These are phyloP conservation scores for Fonsecaea pugnacius DNA, from an alignment of 2,329 filamentous ascomycete species.

Conservation along the genomic window DNA sequence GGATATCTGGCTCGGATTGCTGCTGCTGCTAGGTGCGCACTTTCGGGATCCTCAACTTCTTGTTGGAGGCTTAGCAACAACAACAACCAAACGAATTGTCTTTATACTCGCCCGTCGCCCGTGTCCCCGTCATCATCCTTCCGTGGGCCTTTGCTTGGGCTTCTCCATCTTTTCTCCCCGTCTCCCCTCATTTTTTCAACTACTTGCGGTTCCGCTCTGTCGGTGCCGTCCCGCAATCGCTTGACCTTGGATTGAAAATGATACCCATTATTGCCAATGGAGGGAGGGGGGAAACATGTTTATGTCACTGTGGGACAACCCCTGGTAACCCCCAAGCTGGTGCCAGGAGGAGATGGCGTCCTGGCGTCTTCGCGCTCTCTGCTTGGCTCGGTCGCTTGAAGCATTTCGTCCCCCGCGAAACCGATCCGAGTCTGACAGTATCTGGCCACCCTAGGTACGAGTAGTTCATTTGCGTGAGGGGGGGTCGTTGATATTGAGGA, in stretches of 20 bases:
- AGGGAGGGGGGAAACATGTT: background rate
- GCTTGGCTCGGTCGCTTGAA: background rate
- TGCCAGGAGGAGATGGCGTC: too few species aligned
- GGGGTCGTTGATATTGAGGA: background rate
- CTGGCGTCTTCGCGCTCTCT: background rate
- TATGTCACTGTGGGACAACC: background rate
- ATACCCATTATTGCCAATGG: background rate
- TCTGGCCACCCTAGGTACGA: background rate
- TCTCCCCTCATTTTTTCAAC: background rate
- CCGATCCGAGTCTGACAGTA: background rate
- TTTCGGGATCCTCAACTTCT: background rate
- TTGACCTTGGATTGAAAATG: background rate
- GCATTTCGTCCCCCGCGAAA: background rate
- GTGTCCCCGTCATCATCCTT: background rate
- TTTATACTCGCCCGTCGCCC: background rate
- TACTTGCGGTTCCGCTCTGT: slow-evolving; percentile 3
- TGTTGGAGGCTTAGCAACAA: background rate
- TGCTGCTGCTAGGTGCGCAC: background rate
- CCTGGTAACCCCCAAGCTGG: too few species aligned
- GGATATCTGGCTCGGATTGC: background rate
- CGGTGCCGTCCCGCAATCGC: background rate
- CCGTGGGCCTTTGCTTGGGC: background rate
- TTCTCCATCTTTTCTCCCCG: background rate
- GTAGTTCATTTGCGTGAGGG: background rate
- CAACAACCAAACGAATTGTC: background rate